Percentiles rank a stretch among this genome's conserved stretches.
Conservation (phyloP, 495 filamentous ascomycete genomes). For the Hypoxylon fuscum region DNA sequence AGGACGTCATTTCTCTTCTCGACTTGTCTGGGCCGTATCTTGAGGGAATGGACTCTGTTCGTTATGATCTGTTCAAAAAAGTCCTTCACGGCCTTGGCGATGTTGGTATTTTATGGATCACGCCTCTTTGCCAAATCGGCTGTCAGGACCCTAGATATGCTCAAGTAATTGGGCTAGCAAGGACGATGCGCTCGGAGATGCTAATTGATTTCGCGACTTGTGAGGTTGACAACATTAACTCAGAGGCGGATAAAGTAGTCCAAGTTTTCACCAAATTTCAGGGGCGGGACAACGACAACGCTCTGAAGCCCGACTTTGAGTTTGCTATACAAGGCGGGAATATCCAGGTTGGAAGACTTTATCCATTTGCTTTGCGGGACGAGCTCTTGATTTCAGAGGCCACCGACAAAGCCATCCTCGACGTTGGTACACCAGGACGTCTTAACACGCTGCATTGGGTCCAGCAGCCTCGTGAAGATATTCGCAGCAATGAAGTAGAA, state of each 20-base stretch:
- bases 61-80: constrained; percentile 14
- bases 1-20: constrained; percentile 50
- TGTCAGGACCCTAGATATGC: constrained; percentile 52
- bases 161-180: constrained; percentile 49
- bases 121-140: constrained; percentile 42
- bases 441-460: constrained; percentile 29
- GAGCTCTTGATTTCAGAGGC: constrained; percentile 22
- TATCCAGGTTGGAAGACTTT: constrained; percentile 41
- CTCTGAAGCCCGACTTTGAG: constrained; percentile 46
- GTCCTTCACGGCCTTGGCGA: constrained; percentile 16
- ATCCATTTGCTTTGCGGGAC: constrained; percentile 39
- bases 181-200: constrained; percentile 54
- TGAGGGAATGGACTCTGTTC: constrained; percentile 5
- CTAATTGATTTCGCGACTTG: constrained; percentile 49
- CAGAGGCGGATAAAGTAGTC: not conserved
- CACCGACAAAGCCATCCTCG: constrained; percentile 16
- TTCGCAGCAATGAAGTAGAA: constrained; percentile 43
- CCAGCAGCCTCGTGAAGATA: constrained; percentile 10
- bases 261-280: constrained; percentile 38
- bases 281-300: constrained; percentile 10
- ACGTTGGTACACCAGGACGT: constrained; percentile 25
- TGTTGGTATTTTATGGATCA: constrained; percentile 53
- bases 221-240: constrained; percentile 49
- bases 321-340: constrained; percentile 42
- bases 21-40: constrained; percentile 47